Percentiles rank a stretch among this genome's conserved stretches.
Conservation (phyloP, 2,329 filamentous ascomycete species). For the Pyrenophora tritici-repentis region DNA sequence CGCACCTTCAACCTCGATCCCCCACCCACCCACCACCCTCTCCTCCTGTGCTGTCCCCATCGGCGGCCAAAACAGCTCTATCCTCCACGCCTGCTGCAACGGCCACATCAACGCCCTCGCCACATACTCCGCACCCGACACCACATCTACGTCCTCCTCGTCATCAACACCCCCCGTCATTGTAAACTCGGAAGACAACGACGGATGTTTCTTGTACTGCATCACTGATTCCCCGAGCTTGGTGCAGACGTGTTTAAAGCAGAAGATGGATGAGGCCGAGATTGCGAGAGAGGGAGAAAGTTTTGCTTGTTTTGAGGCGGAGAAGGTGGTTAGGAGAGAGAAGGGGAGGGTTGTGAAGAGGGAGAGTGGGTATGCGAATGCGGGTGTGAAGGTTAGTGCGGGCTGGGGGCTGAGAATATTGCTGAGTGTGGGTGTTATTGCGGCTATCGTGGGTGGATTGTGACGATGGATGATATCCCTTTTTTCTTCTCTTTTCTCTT, state of each 20-base stretch:
- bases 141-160: background rate
- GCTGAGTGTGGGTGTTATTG: constrained; percentile 17
- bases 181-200: constrained; percentile 14
- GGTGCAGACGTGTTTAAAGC: constrained; percentile 18
- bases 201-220: constrained; percentile 36
- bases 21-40: constrained; percentile 28
- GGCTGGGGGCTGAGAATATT: constrained; percentile 10
- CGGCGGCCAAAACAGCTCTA: constrained; percentile 33
- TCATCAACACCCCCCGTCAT: constrained; percentile 10
- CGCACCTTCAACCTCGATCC: constrained; percentile 21
- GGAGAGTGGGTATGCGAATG: constrained; percentile 13
- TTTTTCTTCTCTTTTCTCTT: too few relatives aligned
- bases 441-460: constrained; percentile 1
- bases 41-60: constrained; percentile 34
- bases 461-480: background rate
- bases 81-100: constrained; percentile 39
- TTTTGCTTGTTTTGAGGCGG: constrained; percentile 21
- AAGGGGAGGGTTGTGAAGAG: constrained; percentile 5
- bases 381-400: constrained; percentile 6
- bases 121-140: constrained; percentile 23
- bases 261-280: constrained; percentile 14
- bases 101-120: constrained; percentile 35
- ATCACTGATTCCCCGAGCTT: constrained; percentile 20
- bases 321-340: constrained; percentile 8
- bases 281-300: background rate